Conservation (phyloP, 2,329 filamentous ascomycete genomes). For the Curvularia lunata region DNA sequence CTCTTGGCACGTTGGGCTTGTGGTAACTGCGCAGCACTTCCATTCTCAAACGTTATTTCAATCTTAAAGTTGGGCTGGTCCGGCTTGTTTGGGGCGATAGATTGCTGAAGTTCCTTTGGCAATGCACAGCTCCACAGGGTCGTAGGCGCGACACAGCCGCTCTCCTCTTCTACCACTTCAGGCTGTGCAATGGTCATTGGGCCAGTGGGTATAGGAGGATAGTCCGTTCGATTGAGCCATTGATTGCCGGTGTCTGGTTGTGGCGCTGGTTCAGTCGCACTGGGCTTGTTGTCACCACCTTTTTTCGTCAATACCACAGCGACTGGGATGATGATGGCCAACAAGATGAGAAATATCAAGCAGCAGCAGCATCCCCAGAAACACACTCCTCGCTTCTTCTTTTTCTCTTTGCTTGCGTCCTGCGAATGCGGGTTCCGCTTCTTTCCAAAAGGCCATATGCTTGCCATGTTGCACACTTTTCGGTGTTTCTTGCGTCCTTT, state of each 20-base stretch:
- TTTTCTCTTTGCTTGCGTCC: constrained; percentile 36
- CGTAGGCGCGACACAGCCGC: constrained; percentile 72
- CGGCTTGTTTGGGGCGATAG: constrained; percentile 66
- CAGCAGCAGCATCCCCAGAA: constrained; percentile 48
- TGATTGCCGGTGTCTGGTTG: constrained; percentile 23
- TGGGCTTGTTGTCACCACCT: constrained; percentile 48
- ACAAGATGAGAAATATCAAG: constrained; percentile 41
- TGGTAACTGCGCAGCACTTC: constrained; percentile 45
- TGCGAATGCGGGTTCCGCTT: constrained; percentile 22
- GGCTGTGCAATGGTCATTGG: constrained; percentile 79
- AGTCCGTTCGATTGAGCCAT: constrained; percentile 87
- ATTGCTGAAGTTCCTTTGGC: constrained; percentile 76
- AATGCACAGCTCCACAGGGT: constrained; percentile 87
- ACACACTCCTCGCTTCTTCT: constrained; percentile 40
- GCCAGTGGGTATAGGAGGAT: constrained; percentile 85
- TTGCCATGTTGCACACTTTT: constrained; percentile 39
- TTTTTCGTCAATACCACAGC: constrained; percentile 43
- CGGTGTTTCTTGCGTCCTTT: constrained; percentile 40
- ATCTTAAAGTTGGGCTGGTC: constrained; percentile 80
- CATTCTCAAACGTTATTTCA: constrained; percentile 70
- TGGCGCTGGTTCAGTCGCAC: constrained; percentile 27
- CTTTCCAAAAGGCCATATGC: constrained; percentile 31
- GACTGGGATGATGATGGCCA: constrained; percentile 51
- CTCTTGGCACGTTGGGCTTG: constrained; percentile 47
- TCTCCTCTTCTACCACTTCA: constrained; percentile 67